These are phyloP conservation scores for Phytopythium oedochilum DNA, from an alignment of 352 stramenopile species.

Conservation along the genomic window DNA sequence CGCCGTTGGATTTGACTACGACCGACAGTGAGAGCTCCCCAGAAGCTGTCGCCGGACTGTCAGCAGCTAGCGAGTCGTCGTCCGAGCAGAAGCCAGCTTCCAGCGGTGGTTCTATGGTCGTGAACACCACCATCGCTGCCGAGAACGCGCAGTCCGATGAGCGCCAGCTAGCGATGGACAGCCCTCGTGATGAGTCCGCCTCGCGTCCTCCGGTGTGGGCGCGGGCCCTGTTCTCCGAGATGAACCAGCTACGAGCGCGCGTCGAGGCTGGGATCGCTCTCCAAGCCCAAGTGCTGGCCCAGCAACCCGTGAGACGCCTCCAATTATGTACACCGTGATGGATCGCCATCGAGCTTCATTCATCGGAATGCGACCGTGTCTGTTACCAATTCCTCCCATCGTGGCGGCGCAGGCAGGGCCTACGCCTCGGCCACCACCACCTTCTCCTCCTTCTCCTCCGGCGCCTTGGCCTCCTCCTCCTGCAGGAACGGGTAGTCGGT, in stretches of 20 bases:
- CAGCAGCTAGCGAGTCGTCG: not conserved
- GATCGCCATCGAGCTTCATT: not conserved
- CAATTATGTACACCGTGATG: too few relatives aligned
- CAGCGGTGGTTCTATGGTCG: not conserved
- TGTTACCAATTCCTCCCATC: too few relatives aligned
- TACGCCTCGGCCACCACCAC: too few relatives aligned
- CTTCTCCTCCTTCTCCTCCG: not conserved
- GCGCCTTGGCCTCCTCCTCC: not conserved
- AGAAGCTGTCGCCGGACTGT: too few relatives aligned
- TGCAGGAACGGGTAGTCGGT: slow-evolving; percentile 37
- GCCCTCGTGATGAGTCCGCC: not conserved
- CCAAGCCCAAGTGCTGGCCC: not conserved
- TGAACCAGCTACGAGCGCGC: not conserved
- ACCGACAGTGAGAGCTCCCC: not conserved
- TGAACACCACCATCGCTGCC: not conserved
- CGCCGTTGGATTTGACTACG: not conserved
- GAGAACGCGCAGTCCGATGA: not conserved
- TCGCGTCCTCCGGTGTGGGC: not conserved
- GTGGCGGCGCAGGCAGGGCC: too few relatives aligned
- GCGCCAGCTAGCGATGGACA: not conserved
- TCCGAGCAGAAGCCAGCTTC: not conserved
- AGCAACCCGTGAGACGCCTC: not conserved
- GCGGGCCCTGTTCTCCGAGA: not conserved
- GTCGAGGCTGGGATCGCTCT: not conserved
- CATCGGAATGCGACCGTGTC: too few relatives aligned